A percentile compares a stretch with the other conserved stretches of the same genome.
These are phyloP conservation scores for Leccinellum luteum DNA, from an alignment of 768 basidiomycete genomes.

Conservation along the genomic window DNA sequence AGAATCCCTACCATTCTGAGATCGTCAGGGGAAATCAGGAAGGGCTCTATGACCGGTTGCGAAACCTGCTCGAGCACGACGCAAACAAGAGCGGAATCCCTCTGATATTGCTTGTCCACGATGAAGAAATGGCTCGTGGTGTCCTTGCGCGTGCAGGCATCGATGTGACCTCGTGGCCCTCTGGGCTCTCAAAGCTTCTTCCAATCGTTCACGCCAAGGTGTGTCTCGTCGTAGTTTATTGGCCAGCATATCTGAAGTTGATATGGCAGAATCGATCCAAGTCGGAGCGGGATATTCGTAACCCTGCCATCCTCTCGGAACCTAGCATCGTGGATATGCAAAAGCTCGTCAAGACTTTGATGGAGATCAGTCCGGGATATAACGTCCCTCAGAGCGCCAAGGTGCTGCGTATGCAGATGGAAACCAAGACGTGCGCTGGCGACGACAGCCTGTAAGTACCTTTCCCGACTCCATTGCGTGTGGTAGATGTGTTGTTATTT, in stretches of 20 bases:
- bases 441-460: conserved; percentile 48
- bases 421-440: conserved; percentile 45
- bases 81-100: conserved; percentile 27
- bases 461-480: neutral
- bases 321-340: conserved; percentile 43
- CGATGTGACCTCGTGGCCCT: conserved; percentile 40
- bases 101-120: conserved; percentile 46
- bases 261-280: conserved; percentile 10
- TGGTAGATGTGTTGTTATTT: neutral
- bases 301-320: conserved; percentile 9
- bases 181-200: conserved; percentile 33
- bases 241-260: neutral
- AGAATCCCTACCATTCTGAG: conserved; percentile 21
- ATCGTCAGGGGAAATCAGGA: conserved; percentile 9
- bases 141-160: conserved; percentile 42
- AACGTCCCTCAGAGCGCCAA: conserved; percentile 33
- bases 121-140: conserved; percentile 38
- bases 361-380: conserved; percentile 30
- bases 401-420: conserved; percentile 31
- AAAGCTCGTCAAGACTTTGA: conserved; percentile 38
- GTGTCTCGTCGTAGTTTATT: neutral
- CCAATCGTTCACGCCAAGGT: conserved; percentile 6
- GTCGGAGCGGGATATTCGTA: neutral
- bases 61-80: conserved; percentile 22
- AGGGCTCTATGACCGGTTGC: conserved; percentile 14